Base-by-base conservation (phyloP, 169 alveolate species). In the Cryptosporidium canis region DNA sequence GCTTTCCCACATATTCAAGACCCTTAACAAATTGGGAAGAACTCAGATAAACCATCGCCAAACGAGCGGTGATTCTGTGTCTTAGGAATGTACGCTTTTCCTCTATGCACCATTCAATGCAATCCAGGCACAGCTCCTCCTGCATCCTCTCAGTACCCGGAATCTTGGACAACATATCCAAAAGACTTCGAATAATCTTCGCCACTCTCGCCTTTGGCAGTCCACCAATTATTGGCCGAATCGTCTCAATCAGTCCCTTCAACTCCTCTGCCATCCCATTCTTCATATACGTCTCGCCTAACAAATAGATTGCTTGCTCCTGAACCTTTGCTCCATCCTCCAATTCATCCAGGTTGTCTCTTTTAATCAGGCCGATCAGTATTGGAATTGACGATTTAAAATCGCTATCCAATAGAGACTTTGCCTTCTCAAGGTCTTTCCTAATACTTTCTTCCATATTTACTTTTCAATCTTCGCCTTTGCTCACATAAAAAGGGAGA, bases 61-160 rank as follows among this genome's bases (percentile, higher is more conserved):
- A 93, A 91, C 96, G 95, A 24, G 97, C 95, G 77, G 96, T 96
- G 44, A 97, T 93, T 77, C 98, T 93, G 64, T 96, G 96, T 85
- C 97, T 96, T 82, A 97, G 91, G 91, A 97, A 97, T 47, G 97
- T 96, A 68, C 98, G 94, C 83, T 95, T 96, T 91, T 97, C 96
- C 71, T 94, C 93, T 41, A 93, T 94, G 68, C 99, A 97, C 97
- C 98, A 96, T 29, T 94, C 92, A n/a, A 96, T 94, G 67, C 96
- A 95, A 56, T 94, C 96, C 55, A 95, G 90, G 83, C 97, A 96
- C 39, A 97, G 91, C 51, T 95, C 94, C 68, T 94, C 93, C 85
- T 93, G 95, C 55, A 94, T 58, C n/a, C 83, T 92, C 64, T 85
- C 90, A 9, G 91, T 66, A 64, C 91, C 90, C 44, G 94, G 95